Base-by-base conservation (phyloP, 257 asterid genomes). In the Henckelia pumila region DNA sequence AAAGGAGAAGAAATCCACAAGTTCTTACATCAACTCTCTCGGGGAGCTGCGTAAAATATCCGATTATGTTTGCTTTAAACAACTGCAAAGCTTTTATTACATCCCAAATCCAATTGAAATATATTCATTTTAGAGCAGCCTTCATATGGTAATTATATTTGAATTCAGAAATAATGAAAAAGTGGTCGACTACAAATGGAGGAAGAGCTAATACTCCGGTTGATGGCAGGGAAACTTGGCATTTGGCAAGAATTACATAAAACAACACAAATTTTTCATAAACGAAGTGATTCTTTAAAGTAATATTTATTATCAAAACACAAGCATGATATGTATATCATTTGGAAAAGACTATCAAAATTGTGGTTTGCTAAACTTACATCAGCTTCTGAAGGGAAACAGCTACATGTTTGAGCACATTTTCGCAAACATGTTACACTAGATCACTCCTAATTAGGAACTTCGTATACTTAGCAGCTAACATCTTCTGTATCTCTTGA, bases 401-500 rank as follows among this genome's bases (percentile, higher is more conserved):
- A 16, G 20, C 8, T 47, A 47, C 7, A 14, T 47, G 20, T 47
- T 47, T 16, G 20, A 47, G 53, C 53, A 47, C 53, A 47, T 47
- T 16, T 47, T 47, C 7, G 20, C 53, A 7, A 14, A 47, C 8
- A 47, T 47, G 20, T 17, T 47, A 16, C 53, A 17, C 21, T 47
- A 47, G 2, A 47, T 47, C 53, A 14, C 53, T 47, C 16, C 20
- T 17, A 47, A 4, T 57, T 40, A 47, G 20, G 53, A 47, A 47
- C 70, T 65, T 28, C 29, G 63, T 58, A 61, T 50, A 65, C 66
- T 76, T 70, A 87, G 76, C 88, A 47, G 53, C 53, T 47, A 47
- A 16, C 53, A 86, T 86, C 95, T 84, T 71, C 91, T 80, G 62
- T 86, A 87, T 68, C 83, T 81, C 83, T 77, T 85, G 71, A 91